Percentiles rank a stretch among this genome's conserved stretches.
Conservation (phyloP, 2,329 filamentous ascomycete genomes). For the Colletotrichum destructivum region DNA sequence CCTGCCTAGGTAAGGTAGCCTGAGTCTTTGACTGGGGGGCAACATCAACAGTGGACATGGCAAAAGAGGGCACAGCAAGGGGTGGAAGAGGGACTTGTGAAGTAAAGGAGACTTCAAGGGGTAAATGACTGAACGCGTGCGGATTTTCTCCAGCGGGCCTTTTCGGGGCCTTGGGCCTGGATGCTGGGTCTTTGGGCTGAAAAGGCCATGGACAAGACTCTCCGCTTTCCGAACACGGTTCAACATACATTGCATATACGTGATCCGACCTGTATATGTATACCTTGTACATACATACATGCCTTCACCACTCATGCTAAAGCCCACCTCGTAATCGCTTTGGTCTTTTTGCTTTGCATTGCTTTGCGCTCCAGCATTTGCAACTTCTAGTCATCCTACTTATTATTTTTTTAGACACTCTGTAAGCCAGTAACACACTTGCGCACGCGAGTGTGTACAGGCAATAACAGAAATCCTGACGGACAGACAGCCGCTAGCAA, state of each 20-base stretch:
- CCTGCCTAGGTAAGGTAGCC: background rate
- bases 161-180: constrained; percentile 28
- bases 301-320: constrained; percentile 5
- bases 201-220: constrained; percentile 16
- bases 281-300: constrained; percentile 28
- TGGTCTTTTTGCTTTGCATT: constrained; percentile 25
- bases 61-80: constrained; percentile 7
- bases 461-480: constrained; percentile 12
- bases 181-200: constrained; percentile 36
- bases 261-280: constrained; percentile 3
- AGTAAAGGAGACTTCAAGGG: background rate
- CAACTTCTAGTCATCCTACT: constrained; percentile 22
- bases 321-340: constrained; percentile 28
- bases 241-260: constrained; percentile 39
- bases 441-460: constrained; percentile 23
- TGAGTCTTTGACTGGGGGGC: constrained; percentile 6
- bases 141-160: constrained; percentile 9
- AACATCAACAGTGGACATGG: background rate
- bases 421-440: background rate
- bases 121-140: background rate
- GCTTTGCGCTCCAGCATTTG: constrained; percentile 19
- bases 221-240: constrained; percentile 40
- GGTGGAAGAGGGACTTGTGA: background rate
- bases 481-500: constrained; percentile 4
- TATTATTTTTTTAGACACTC: constrained; percentile 14